Base-by-base conservation (phyloP, 805 yeast species). In the Dipodascus albidus region DNA sequence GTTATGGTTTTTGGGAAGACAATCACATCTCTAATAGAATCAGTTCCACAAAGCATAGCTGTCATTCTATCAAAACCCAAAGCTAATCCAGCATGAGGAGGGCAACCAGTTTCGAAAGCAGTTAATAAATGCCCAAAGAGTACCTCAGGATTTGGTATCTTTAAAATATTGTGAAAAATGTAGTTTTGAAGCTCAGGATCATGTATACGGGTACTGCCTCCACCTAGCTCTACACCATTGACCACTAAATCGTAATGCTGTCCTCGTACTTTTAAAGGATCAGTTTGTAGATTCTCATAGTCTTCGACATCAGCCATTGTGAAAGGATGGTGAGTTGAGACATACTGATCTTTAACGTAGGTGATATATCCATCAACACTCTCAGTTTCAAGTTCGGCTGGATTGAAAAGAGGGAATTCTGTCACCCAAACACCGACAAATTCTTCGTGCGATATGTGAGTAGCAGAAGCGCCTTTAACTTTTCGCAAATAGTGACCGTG, bases 81-180 rank as follows among this genome's bases (percentile, higher is more conserved):
- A 0, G 99, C 99, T 41, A 93, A 73, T 0, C 99, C 99, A 1
- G 97, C 96, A 69, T 93, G 99, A 0, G 99, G 99, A 0, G 99
- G 99, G 63, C 98, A 88, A 1, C 99, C 99, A 70, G 85, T 80
- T 22, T 79, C 79, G 53, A 93, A 78, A 0, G 96, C 96, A 44
- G 74, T 72, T 31, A 93, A 72, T 44, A 93, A 72, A 68, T 93
- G 99, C 0, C 96, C 95, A 71, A 93, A 93, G 6, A 88, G 70
- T 35, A 66, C 64, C 48, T 82, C 75, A 23, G 86, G 77, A 57
- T 87, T 56, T 14, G 56, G 31, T 11, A 93, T 82, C 4, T 75
- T 68, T 27, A 93, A 73, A 9, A 91, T 73, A 22, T 80, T 67
- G 49, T 81, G 71, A 60, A 93, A 82, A 3, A 93, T 77, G 64